Percentiles rank a stretch among this genome's conserved stretches.
These are phyloP conservation scores for Globisporangium sylvaticum DNA, from an alignment of 352 stramenopile genomes.

Conservation along the genomic window DNA sequence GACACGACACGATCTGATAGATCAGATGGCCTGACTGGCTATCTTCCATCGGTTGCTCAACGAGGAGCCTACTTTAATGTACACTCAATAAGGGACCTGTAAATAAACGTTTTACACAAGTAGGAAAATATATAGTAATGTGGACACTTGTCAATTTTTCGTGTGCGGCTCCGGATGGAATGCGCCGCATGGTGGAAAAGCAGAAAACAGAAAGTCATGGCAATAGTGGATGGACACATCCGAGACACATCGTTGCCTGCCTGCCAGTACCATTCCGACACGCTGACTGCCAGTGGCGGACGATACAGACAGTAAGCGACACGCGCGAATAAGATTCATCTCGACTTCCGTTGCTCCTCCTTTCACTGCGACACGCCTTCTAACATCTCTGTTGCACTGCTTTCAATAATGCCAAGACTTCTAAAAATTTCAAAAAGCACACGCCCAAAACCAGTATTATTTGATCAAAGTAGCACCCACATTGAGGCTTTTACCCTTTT, in stretches of 20 bases:
- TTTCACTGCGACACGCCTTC: not conserved
- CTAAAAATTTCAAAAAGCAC: not conserved
- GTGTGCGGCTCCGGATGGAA: too few relatives aligned
- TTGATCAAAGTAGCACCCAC: not conserved
- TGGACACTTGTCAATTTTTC: not conserved
- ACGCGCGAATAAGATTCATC: not conserved
- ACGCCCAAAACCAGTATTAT: not conserved
- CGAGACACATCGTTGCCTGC: not conserved
- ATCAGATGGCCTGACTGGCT: slow-evolving; percentile 7
- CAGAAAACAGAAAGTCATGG: not conserved
- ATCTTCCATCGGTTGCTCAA: not conserved
- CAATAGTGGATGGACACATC: not conserved
- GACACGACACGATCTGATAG: slow-evolving; percentile 8
- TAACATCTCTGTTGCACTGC: not conserved
- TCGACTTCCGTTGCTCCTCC: not conserved
- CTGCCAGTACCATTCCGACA: not conserved
- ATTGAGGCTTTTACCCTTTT: not conserved
- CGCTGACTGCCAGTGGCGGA: not conserved
- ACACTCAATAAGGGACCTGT: not conserved
- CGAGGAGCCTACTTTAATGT: not conserved
- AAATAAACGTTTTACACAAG: not conserved
- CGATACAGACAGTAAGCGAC: not conserved
- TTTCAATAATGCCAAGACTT: not conserved
- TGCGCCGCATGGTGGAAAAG: not conserved
- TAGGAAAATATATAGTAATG: not conserved